Conservation (phyloP, 2,329 filamentous ascomycete genomes). For the Huntiella moniliformis region DNA sequence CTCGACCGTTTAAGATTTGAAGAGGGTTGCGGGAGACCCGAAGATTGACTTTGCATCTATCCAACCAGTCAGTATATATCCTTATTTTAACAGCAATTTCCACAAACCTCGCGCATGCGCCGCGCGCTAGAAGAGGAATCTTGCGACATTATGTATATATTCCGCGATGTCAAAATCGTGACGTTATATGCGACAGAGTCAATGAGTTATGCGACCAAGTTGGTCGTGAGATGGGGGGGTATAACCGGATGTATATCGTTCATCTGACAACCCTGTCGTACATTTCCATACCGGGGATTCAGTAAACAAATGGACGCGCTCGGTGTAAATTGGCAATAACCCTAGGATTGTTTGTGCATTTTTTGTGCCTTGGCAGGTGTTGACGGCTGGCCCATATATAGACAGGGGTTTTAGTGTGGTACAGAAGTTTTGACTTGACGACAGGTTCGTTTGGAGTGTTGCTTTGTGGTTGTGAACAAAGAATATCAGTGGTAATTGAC, state of each 20-base stretch:
- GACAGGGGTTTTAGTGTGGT: no score
- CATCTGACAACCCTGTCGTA: no score
- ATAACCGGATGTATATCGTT: neutral
- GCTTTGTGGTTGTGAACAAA: no score
- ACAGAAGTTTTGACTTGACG: no score
- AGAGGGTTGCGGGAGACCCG: constrained; percentile 71
- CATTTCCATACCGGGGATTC: neutral
- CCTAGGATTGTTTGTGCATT: no score
- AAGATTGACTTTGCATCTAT: constrained; percentile 55
- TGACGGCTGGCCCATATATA: no score
- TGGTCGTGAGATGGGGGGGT: neutral
- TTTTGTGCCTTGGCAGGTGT: no score
- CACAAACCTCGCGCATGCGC: constrained; percentile 67
- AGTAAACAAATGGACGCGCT: constrained; percentile 8
- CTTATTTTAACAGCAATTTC: neutral
- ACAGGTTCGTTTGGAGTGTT: no score
- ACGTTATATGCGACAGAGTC: neutral
- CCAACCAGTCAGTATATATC: constrained; percentile 30
- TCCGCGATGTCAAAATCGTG: neutral
- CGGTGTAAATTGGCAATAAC: no score
- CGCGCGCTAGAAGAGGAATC: constrained; percentile 84
- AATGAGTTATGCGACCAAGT: neutral
- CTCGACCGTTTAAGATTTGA: constrained; percentile 80
- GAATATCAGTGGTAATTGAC: no score
- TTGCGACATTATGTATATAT: constrained; percentile 48